phyloP scores from a whole-genome alignment of 192 early-diverging fungal species.

The Gorgonomyces haynaldii region DNA sequence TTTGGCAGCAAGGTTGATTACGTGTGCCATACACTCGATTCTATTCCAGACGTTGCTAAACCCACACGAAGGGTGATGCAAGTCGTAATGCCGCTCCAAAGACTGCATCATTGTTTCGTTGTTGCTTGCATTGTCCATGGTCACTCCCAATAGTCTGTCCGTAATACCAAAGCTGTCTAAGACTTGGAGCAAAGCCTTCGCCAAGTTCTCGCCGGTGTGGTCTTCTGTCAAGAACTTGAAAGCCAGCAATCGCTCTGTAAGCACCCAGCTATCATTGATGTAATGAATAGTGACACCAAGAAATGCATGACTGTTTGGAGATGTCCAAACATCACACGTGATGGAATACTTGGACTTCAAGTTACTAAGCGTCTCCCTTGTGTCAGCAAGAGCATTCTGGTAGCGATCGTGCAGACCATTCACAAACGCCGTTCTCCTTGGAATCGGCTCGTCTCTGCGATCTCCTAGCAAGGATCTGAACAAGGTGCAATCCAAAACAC shows the following conservation, averaged over 20 bases:
- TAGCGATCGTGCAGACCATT: too few relatives aligned
- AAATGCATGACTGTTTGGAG: background rate
- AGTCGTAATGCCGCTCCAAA: background rate
- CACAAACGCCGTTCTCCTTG: too few relatives aligned
- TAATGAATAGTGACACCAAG: conserved; percentile 5
- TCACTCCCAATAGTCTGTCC: conserved; percentile 1
- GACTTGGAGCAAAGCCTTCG: conserved; percentile 1
- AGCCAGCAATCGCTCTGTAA: background rate
- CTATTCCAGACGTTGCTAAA: background rate
- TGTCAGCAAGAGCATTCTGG: too few relatives aligned
- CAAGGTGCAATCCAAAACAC: too few relatives aligned
- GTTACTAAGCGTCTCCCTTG: too few relatives aligned
- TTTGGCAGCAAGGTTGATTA: conserved; percentile 2
- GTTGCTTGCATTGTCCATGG: conserved; percentile 3
- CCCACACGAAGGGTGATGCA: background rate
- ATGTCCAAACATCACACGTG: conserved; percentile 1
- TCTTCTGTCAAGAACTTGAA: conserved; percentile 1
- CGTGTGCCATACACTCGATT: conserved; percentile 5
- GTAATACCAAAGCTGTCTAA: conserved; percentile 1
- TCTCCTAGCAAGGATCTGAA: too few relatives aligned
- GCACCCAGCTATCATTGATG: background rate
- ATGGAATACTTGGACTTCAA: conserved; percentile 6
- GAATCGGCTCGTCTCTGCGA: too few relatives aligned
- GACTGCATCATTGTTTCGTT: background rate
- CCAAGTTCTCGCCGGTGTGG: background rate